Evolutionary conservation across 257 asterid genomes (phyloP), one percentile per base, ranked within the genome.

Genomic region (Jacaranda copaia): DNA sequence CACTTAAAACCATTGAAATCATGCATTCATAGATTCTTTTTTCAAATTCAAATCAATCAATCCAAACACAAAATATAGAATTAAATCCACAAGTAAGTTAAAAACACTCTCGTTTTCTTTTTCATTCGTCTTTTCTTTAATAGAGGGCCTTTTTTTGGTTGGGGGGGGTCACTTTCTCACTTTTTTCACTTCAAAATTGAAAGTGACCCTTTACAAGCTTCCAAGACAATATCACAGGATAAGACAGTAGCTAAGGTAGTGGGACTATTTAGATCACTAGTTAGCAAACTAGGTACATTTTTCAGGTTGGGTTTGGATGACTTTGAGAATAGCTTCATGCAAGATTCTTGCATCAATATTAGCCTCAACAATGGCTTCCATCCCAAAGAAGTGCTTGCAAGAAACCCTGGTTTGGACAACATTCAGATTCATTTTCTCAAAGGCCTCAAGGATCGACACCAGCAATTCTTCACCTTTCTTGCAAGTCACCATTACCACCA

Each of bases 351-450:
- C 84, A 70, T 83, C 89, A 66, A 85, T n/a, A 13, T 40, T 70
- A 48, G 82, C 91, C 58, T 87, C 88, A 43, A 88, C 91, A 82
- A 90, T 83, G 60, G 96, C 94, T 84, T 90, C 94, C 92, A 92
- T 84, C 3, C 85, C 75, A 51, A 92, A 92, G 65, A 92, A 84
- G 74, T 88, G 87, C 3, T 80, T 83, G 87, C 86, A 81, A 4
- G 87, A 53, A 61, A 84, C 84, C 66, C 87, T 90, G 19, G 85
- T 89, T 76, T 90, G 79, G 25, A 76, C 38, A 10, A 92, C 87
- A 62, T 81, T 83, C 43, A 90, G 70, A 69, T 86, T 81, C 86
- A 85, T 53, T 6, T 72, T 82, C 76, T 92, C 97, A 73, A 92
- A 77, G 0, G 81, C 89, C 74, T 88, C 97, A 38, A 90, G 13